These are phyloP conservation scores for Lantana camara DNA, from an alignment of 257 asterid genomes.

Conservation along the genomic window DNA sequence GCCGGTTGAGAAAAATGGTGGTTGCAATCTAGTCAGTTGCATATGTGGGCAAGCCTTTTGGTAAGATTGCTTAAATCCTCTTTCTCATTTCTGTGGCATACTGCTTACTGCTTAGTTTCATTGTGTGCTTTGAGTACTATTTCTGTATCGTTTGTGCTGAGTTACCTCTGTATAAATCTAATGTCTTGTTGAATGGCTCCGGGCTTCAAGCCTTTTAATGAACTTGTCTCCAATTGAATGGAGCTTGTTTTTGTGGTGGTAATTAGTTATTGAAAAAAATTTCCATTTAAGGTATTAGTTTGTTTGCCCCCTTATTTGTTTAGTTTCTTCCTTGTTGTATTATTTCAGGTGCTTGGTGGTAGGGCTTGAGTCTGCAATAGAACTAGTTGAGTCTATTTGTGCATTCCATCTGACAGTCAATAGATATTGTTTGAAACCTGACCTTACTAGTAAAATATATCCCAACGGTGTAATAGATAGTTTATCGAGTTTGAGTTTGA, in stretches of 20 bases:
- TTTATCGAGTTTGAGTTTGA: background rate
- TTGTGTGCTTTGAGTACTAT: background rate
- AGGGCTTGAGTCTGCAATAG: constrained; percentile 2
- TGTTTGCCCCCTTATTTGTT: background rate
- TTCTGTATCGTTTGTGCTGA: constrained; percentile 19
- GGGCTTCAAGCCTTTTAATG: background rate
- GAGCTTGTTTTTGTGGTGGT: background rate
- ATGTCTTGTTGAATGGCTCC: constrained; percentile 2
- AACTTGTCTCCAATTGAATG: constrained; percentile 1
- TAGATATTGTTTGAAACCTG: background rate
- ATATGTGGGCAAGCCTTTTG: constrained; percentile 96
- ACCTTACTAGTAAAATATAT: background rate
- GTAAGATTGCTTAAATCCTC: constrained; percentile 42
- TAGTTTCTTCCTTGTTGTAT: background rate
- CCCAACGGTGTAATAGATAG: background rate
- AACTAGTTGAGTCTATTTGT: background rate
- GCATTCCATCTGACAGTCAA: background rate
- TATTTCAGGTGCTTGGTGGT: background rate
- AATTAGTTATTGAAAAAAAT: no score
- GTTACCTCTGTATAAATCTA: background rate
- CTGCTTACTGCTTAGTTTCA: constrained; percentile 8
- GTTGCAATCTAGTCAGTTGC: constrained; percentile 94
- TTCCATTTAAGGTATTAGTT: no score
- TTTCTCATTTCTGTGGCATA: background rate
- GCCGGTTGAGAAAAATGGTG: constrained; percentile 97